Evolutionary conservation across 345 rosid genomes (phyloP).

Genomic region (Salix dunnii): DNA sequence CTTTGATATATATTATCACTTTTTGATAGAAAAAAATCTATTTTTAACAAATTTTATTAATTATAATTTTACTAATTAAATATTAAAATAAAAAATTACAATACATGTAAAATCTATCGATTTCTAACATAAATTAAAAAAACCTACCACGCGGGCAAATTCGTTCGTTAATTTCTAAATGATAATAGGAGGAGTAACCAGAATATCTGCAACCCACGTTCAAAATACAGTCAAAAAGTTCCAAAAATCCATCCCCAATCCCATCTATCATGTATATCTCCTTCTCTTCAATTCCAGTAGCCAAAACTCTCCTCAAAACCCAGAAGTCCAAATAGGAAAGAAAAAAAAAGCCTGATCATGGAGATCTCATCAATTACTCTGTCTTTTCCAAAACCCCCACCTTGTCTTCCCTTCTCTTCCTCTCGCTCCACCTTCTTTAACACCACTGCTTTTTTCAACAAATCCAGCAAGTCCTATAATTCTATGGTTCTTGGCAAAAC

Average conservation of each 20-base stretch:
- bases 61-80: too few relatives aligned
- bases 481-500: slow-evolving; percentile 39
- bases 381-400: slow-evolving; percentile 29
- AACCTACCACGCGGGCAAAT: too few relatives aligned
- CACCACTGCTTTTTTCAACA: slow-evolving; percentile 15
- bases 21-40: too few relatives aligned
- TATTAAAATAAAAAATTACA: too few relatives aligned
- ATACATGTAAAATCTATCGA: too few relatives aligned
- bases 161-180: too few relatives aligned
- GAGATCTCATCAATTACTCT: slow-evolving; percentile 56
- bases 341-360: slow-evolving; percentile 31
- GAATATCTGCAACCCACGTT: neutral
- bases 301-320: slow-evolving; percentile 10
- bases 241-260: slow-evolving; percentile 1
- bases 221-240: neutral
- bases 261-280: slow-evolving; percentile 8
- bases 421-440: slow-evolving; percentile 48
- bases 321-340: slow-evolving; percentile 8
- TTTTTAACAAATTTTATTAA: too few relatives aligned
- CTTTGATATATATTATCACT: too few relatives aligned
- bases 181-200: neutral
- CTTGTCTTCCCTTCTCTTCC: slow-evolving; percentile 45
- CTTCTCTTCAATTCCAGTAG: neutral
- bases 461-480: slow-evolving; percentile 15
- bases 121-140: too few relatives aligned